A percentile compares a stretch with the other conserved stretches of the same genome.
Conservation (phyloP, 805 yeast genomes). For the Yarrowia divulgata region DNA sequence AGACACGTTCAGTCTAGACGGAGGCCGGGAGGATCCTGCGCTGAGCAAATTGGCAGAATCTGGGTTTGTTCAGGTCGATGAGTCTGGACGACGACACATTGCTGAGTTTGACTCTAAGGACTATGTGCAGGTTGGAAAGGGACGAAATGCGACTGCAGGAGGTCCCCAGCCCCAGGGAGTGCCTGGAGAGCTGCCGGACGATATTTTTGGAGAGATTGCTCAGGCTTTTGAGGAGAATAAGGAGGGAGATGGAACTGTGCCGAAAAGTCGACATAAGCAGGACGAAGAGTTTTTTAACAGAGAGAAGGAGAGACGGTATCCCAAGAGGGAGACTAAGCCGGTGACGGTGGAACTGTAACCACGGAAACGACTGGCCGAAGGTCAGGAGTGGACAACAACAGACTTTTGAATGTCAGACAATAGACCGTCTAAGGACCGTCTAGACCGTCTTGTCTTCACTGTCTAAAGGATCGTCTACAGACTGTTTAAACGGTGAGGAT, state of each 20-base stretch:
- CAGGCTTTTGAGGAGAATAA: conserved; percentile 26
- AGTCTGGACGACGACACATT: neutral
- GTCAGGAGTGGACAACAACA: no score
- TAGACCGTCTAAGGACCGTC: no score
- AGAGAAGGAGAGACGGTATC: conserved; percentile 27
- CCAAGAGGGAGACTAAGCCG: conserved; percentile 26
- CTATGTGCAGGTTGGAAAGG: conserved; percentile 13
- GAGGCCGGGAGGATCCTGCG: neutral
- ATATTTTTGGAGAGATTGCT: conserved; percentile 23
- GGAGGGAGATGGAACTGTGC: neutral
- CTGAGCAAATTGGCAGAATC: neutral
- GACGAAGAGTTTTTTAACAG: conserved; percentile 31
- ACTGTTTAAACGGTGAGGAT: no score
- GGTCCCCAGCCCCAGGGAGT: conserved; percentile 21
- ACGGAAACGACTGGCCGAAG: no score
- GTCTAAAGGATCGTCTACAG: no score
- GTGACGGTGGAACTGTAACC: neutral
- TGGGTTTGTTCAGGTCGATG: neutral
- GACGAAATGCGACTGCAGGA: conserved; percentile 16
- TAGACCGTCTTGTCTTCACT: no score
- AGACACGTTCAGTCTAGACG: conserved; percentile 14
- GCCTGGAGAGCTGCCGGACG: conserved; percentile 32
- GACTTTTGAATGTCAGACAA: no score
- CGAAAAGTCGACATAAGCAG: conserved; percentile 19
- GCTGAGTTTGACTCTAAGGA: neutral